phyloP scores from a whole-genome alignment of 2,329 filamentous ascomycete species.

The Sordariomycetes sp. region DNA sequence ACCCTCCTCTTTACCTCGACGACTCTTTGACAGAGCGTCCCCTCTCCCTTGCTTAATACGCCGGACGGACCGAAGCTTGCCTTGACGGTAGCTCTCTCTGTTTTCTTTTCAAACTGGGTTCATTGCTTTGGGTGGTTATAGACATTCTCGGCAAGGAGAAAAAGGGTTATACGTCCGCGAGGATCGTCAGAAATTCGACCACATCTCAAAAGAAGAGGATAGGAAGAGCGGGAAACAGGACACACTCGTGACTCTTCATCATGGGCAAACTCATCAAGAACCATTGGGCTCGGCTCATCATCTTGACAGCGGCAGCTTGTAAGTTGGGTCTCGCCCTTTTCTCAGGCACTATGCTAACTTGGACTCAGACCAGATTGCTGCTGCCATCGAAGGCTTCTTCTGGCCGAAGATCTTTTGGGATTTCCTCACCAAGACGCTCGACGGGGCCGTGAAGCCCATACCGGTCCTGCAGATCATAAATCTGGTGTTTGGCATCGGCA shows the following conservation, averaged over 20 bases:
- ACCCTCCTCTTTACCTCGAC: conserved; percentile 27
- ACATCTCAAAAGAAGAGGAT: neutral
- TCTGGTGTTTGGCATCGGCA: conserved; percentile 67
- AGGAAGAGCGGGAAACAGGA: neutral
- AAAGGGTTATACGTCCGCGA: too few species aligned
- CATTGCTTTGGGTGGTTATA: neutral
- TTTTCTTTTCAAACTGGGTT: neutral
- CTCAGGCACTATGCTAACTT: conserved; percentile 13
- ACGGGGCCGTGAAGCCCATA: conserved; percentile 76
- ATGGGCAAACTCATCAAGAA: conserved; percentile 99
- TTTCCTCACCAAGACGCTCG: conserved; percentile 84
- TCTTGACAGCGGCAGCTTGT: conserved; percentile 77
- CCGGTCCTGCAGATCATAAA: conserved; percentile 88
- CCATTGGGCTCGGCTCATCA: conserved; percentile 93
- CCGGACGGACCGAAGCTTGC: neutral
- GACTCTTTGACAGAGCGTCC: conserved; percentile 16
- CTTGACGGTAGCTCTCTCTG: neutral
- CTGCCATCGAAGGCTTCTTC: conserved; percentile 81
- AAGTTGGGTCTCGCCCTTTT: conserved; percentile 20
- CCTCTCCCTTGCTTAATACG: neutral
- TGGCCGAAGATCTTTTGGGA: conserved; percentile 99
- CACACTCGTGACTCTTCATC: conserved; percentile 13
- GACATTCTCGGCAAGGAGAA: too few species aligned
- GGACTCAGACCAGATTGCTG: conserved; percentile 71
- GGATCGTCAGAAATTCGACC: neutral